These are phyloP conservation scores for Limtongozyma cylindracea DNA, from an alignment of 805 yeast species.

Conservation along the genomic window DNA sequence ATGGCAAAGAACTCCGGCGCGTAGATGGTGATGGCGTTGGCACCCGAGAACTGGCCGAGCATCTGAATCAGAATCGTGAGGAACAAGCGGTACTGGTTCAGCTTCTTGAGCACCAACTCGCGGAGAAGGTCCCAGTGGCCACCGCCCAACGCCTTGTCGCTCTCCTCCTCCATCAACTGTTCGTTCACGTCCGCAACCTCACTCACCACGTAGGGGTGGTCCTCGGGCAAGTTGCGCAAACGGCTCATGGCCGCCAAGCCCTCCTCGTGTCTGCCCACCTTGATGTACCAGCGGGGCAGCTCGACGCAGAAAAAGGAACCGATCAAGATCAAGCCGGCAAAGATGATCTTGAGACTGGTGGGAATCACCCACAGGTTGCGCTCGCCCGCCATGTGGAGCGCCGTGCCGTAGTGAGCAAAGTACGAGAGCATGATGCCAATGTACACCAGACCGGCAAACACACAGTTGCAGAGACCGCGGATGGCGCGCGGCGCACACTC, in stretches of 20 bases:
- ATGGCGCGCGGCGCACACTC: constrained; percentile 26
- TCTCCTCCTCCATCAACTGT: constrained; percentile 26
- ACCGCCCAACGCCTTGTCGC: constrained; percentile 17
- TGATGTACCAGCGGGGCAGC: constrained; percentile 25
- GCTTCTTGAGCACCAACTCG: constrained; percentile 11
- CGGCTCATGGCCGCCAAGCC: constrained; percentile 14
- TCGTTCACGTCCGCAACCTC: constrained; percentile 18
- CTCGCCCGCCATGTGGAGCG: constrained; percentile 12
- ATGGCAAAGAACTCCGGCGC: constrained; percentile 24
- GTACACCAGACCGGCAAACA: constrained; percentile 32
- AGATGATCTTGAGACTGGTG: constrained; percentile 17
- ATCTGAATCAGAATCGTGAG: constrained; percentile 16
- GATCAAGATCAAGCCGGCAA: constrained; percentile 18
- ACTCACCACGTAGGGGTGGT: constrained; percentile 21
- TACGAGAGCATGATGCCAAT: constrained; percentile 24
- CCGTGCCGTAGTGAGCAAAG: constrained; percentile 21
- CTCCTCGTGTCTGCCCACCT: constrained; percentile 12
- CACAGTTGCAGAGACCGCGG: constrained; percentile 24
- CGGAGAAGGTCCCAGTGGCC: constrained; percentile 9
- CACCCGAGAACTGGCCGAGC: constrained; percentile 35
- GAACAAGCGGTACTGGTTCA: constrained; percentile 19
- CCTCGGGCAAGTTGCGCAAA: constrained; percentile 16
- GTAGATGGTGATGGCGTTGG: constrained; percentile 27
- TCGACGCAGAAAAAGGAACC: constrained; percentile 19
- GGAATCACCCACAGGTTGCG: constrained; percentile 27